A percentile compares a stretch with the other conserved stretches of the same genome.
Evolutionary conservation across 805 yeast genomes (phyloP).

Genomic region (Monosporozyma yasuniensis): DNA sequence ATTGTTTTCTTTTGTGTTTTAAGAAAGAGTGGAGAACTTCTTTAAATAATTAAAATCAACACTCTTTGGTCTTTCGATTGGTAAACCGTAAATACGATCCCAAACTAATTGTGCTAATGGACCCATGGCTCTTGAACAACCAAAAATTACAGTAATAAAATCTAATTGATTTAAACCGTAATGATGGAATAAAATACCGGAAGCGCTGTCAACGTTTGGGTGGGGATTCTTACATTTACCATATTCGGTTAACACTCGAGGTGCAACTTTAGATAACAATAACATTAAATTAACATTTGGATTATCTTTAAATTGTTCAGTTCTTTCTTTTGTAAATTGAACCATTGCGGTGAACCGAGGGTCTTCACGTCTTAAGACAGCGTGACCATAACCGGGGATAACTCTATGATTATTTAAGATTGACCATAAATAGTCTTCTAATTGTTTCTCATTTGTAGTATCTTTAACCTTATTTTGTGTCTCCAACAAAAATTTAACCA

Average conservation of each 20-base stretch:
- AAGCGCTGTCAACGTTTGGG: constrained; percentile 76
- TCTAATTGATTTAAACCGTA: constrained; percentile 66
- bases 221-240: constrained; percentile 82
- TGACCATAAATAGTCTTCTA: constrained; percentile 62
- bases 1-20: not conserved
- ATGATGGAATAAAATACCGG: constrained; percentile 72
- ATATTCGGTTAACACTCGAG: constrained; percentile 63
- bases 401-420: constrained; percentile 66
- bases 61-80: constrained; percentile 72
- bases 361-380: constrained; percentile 74
- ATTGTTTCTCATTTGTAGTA: constrained; percentile 33
- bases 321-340: constrained; percentile 49
- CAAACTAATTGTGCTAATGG: constrained; percentile 70
- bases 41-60: constrained; percentile 17
- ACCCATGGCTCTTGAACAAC: constrained; percentile 75
- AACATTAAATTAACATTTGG: constrained; percentile 58
- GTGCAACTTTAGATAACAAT: constrained; percentile 60
- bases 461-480: constrained; percentile 42
- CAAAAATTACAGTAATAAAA: constrained; percentile 75
- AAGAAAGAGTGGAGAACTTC: constrained; percentile 3
- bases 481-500: constrained; percentile 60
- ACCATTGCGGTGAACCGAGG: constrained; percentile 73
- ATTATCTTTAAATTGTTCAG: constrained; percentile 51
- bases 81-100: constrained; percentile 69
- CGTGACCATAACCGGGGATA: constrained; percentile 85